These are phyloP conservation scores for Polytrichum commune DNA, from an alignment of 225 moss, liverwort and hornwort species.

Conservation along the genomic window DNA sequence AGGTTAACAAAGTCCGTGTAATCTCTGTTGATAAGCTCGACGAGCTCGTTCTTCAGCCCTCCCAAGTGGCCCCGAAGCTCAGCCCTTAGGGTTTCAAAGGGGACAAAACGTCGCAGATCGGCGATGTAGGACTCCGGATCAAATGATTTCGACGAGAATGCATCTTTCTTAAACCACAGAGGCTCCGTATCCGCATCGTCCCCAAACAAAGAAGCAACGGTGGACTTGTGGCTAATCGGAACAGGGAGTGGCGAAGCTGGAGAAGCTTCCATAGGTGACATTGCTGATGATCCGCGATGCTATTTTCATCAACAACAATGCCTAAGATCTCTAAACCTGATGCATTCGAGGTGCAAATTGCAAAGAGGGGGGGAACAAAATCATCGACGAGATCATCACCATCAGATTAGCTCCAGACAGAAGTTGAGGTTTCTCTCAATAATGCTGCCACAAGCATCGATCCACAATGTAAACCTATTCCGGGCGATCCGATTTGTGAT, in stretches of 20 bases:
- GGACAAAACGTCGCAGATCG: constrained; percentile 78
- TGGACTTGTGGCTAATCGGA: constrained; percentile 42
- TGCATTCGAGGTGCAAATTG: too few species aligned
- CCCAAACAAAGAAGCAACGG: constrained; percentile 68
- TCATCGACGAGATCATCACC: too few species aligned
- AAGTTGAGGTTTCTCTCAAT: too few species aligned
- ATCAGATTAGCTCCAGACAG: too few species aligned
- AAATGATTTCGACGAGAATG: constrained; percentile 62
- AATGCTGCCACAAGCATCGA: too few species aligned
- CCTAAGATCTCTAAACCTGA: too few species aligned
- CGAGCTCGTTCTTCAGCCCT: constrained; percentile 83
- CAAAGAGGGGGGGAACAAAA: too few species aligned
- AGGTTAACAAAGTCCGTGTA: constrained; percentile 88
- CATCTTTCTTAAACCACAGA: constrained; percentile 92
- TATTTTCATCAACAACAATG: too few species aligned
- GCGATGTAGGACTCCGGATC: constrained; percentile 85
- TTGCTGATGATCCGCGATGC: background rate
- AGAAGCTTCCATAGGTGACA: constrained; percentile 23
- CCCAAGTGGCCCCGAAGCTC: constrained; percentile 84
- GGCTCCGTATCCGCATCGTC: constrained; percentile 76
- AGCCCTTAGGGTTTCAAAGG: constrained; percentile 77
- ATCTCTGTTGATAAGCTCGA: constrained; percentile 90
- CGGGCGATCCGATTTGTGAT: too few species aligned
- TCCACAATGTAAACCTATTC: too few species aligned
- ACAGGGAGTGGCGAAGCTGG: constrained; percentile 27